Evolutionary conservation across 2,329 filamentous ascomycete genomes (phyloP).

Genomic region (Ambrosiella beaveri): DNA sequence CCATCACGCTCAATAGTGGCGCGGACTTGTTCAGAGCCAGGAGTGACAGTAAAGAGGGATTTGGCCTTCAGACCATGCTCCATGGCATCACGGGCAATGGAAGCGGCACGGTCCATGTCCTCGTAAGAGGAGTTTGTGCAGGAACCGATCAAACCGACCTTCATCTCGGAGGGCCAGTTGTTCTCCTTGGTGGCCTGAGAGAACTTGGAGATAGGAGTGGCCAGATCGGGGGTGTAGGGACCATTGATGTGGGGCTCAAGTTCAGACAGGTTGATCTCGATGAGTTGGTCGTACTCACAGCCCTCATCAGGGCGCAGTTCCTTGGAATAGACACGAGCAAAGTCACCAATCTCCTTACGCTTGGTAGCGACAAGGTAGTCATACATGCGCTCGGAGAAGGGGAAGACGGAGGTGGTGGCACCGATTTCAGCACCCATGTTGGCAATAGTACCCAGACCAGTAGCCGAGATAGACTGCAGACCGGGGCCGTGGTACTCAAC

Average conservation of each 20-base stretch:
- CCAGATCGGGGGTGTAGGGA: slow-evolving; percentile 95
- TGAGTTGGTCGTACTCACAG: slow-evolving; percentile 85
- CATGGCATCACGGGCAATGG: slow-evolving; percentile 80
- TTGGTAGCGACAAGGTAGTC: slow-evolving; percentile 88
- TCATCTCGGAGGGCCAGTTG: slow-evolving; percentile 89
- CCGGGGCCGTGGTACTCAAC: slow-evolving; percentile 60
- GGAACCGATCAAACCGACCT: slow-evolving; percentile 91
- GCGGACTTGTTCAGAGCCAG: slow-evolving; percentile 91
- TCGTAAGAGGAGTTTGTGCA: slow-evolving; percentile 83
- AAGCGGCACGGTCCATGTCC: slow-evolving; percentile 88
- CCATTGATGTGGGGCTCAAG: slow-evolving; percentile 98
- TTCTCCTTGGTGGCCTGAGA: slow-evolving; percentile 86
- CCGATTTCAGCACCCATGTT: slow-evolving; percentile 62
- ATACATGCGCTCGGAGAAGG: slow-evolving; percentile 96
- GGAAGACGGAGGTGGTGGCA: slow-evolving; percentile 87
- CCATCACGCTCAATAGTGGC: slow-evolving; percentile 83
- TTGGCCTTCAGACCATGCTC: slow-evolving; percentile 89
- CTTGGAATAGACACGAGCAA: slow-evolving; percentile 64
- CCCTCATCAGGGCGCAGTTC: slow-evolving; percentile 79
- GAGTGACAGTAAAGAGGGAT: slow-evolving; percentile 83
- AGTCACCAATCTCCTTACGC: slow-evolving; percentile 79
- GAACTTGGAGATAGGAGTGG: slow-evolving; percentile 95
- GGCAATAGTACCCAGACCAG: slow-evolving; percentile 70
- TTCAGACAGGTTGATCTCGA: slow-evolving; percentile 88
- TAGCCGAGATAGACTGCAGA: slow-evolving; percentile 49